Evolutionary conservation across 2,329 filamentous ascomycete genomes (phyloP), one percentile per base, ranked within the genome.

Genomic region (Stachybotrys echinatus): DNA sequence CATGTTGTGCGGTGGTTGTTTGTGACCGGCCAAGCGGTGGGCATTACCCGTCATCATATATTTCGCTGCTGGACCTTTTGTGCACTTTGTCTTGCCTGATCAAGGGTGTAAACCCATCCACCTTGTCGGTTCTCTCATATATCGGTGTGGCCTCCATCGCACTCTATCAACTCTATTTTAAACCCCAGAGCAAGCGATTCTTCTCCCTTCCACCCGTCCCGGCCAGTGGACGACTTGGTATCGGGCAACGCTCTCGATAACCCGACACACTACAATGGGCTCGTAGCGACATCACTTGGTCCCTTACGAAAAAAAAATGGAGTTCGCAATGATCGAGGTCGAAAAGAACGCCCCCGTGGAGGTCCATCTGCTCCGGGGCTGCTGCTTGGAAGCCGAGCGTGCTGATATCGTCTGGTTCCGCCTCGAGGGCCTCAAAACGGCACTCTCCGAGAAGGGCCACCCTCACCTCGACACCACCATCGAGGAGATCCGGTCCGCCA

Each of bases 351-450:
- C 56, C 38, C 57, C 60, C 17, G 55, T 62, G 45, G 67, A 68
- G 47, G 53, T 62, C 19, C 64, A 71, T 19, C 65, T 81, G 20
- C 68, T 82, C 34, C 65, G 71, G 50, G 76, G 78, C 31, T 84
- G 80, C 59, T 80, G 71, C 56, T 59, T 67, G 48, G 80, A 84
- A 64, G 79, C 80, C 21, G 70, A 78, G 49, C 69, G 75, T 53
- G 77, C 75, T 48, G 74, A 80, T 47, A 55, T 70, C 12, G 74
- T 79, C 40, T 70, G 72, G 37, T 56, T 67, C 18, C 67, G 70
- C 37, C 71, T 85, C 12, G 69, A 80, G 31, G 73, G 71, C 6
- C 68, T 85, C 27, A 72, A 76, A 42, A 61, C 63, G 51, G 64
- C 66, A 10, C 61, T 84, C 4, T 56, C 70, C 3, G 71, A 75